Evolutionary conservation across 495 filamentous ascomycete species (phyloP), one percentile per base, ranked within the genome.

Genomic region (Aspergillus avenaceus): DNA sequence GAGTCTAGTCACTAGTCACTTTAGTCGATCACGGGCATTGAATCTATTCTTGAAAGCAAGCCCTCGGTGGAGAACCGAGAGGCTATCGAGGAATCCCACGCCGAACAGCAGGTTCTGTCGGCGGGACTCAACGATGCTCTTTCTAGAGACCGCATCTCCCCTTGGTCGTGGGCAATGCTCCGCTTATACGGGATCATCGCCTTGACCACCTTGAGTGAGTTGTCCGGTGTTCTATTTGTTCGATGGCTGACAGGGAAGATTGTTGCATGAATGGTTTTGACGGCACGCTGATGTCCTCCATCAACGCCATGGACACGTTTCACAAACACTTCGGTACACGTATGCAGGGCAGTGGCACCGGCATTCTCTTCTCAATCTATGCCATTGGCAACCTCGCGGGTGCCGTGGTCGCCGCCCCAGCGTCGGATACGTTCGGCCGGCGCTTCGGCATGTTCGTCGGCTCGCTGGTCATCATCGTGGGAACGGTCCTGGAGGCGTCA

Each of bases 371-470:
- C 16, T 71, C 74, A 41, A 79, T 81, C 62, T 82, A 83, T 64
- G 74, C 75, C 26, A 81, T 83, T 44, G 79, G 55, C 22, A 49
- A 70, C 67, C 29, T 69, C 80, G 22, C 69, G 69, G 9, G 78
- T 71, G 23, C 66, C 74, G 2, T 75, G 74, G 49, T 74, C 53
- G 67, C 71, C 21, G 79, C 77, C 7, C 76, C 76, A 16, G 65
- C 71, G 29, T 62, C 69, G 36, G 77, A 81, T 62, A 56, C 59
- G 2, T 81, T 70, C 61, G 82, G 83, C 49, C 79, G 84, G 6
- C 76, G 78, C 46, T 70, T 78, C 57, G 84, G 85, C 31, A 86
- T 88, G 69, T 79, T 77, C 49, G 64, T 79, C 21, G 84, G 84
- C 13, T 76, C 74, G 22, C 32, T 74, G 4, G 60, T 81, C 32